These are phyloP conservation scores for Mucuna pruriens DNA, from an alignment of 306 rosid genomes.

Conservation along the genomic window DNA sequence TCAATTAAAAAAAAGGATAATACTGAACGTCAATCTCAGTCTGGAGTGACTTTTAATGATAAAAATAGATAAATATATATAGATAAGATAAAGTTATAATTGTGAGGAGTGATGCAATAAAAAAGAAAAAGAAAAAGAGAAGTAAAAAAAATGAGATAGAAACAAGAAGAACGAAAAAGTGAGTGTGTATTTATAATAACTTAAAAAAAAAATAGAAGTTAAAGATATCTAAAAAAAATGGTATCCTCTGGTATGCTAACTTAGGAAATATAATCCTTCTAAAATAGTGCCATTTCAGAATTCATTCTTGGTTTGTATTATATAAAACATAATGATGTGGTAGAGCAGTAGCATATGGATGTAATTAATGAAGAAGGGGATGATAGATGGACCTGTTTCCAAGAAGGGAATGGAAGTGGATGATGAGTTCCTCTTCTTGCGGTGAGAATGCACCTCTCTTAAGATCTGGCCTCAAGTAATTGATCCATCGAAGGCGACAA, in stretches of 20 bases:
- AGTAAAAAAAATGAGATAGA: too few species aligned
- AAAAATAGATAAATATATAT: too few species aligned
- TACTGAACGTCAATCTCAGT: too few species aligned
- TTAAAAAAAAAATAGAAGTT: too few species aligned
- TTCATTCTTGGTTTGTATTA: background rate
- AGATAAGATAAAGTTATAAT: too few species aligned
- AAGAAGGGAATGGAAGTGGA: conserved; percentile 88
- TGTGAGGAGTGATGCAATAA: too few species aligned
- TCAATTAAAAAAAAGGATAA: too few species aligned
- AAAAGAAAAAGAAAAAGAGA: too few species aligned
- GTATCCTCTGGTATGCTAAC: background rate
- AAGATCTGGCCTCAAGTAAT: conserved; percentile 92
- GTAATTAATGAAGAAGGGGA: background rate
- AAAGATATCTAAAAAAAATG: background rate
- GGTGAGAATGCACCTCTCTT: conserved; percentile 88
- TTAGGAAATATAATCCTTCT: background rate
- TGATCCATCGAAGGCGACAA: conserved; percentile 91
- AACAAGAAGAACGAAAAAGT: too few species aligned
- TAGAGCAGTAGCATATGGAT: background rate
- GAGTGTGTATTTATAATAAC: too few species aligned
- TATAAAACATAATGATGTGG: conserved; percentile 1
- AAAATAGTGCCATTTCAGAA: background rate
- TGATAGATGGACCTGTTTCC: conserved; percentile 75
- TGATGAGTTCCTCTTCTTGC: conserved; percentile 83
- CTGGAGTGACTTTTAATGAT: too few species aligned